phyloP scores from a whole-genome alignment of 305 asterid genomes.

The Fraxinus floribunda region DNA sequence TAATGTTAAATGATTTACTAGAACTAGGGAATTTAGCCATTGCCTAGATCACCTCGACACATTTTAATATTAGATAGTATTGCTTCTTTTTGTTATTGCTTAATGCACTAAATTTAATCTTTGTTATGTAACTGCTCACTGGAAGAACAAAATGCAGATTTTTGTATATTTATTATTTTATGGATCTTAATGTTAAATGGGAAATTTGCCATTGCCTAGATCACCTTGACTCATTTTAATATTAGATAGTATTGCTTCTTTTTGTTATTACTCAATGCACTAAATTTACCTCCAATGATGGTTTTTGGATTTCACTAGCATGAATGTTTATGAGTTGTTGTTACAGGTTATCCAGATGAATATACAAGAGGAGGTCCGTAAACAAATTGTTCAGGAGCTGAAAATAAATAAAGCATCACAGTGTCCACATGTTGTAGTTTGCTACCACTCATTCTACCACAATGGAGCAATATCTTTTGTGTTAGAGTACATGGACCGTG shows the following conservation, averaged over 20 bases:
- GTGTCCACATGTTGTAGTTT: conserved; percentile 78
- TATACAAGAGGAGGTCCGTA: conserved; percentile 81
- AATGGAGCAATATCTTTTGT: conserved; percentile 94
- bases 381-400: conserved; percentile 96
- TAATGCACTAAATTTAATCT: background rate
- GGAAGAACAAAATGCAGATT: background rate
- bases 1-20: background rate
- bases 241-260: background rate
- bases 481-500: conserved; percentile 77
- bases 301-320: background rate
- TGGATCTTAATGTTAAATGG: background rate
- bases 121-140: background rate
- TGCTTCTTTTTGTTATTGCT: background rate
- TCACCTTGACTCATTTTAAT: background rate
- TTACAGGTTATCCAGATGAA: conserved; percentile 90
- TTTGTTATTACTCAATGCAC: background rate
- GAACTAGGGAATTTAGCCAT: background rate
- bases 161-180: background rate
- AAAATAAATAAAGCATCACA: conserved; percentile 90
- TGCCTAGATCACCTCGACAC: background rate
- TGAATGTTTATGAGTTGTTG: conserved; percentile 20
- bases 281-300: background rate
- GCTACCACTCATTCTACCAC: conserved; percentile 97
- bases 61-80: background rate
- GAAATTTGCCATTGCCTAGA: background rate